Base-by-base conservation (phyloP, 257 asterid species). In the Scutellaria barbata region DNA sequence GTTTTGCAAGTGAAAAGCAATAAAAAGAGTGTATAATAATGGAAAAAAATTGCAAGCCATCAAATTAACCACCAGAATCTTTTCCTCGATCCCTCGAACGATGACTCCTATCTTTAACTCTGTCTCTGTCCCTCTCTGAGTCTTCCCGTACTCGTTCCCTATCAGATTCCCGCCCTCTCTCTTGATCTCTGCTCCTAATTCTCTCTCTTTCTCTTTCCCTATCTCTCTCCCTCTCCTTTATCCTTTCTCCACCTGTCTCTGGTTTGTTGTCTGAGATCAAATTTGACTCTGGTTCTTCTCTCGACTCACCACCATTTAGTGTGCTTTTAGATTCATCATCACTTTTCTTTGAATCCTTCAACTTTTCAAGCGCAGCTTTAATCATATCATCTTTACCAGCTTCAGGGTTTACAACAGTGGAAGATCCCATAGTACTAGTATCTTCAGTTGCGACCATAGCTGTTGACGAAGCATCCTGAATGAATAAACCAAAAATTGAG, bases 51-150 rank as follows among this genome's bases (percentile, higher is more conserved):
- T 40, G 40, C 59, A 37, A 33, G 48, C 60, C 18, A 41, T 37
- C 51, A 66, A 12, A 71, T 5, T 11, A 43, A 72, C 77, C 5
- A 86, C 93, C 89, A 39, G 83, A 82, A 78, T 84, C 90, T 82
- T 80, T 83, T 71, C 88, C 96, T 84, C 81, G 83, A 75, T 84
- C 96, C 78, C 92, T 83, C 7, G 95, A 86, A 37, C 87, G 97
- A 71, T 85, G 89, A 68, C 82, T 75, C 83, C 89, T 80, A 64
- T 89, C 98, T 84, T 81, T 93, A 52, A 70, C 79, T 75, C 77
- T 85, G 57, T 89, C 96, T 72, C 89, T 82, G 39, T 85, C 92
- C 76, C 94, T 81, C 72, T 90, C 97, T 22, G 62, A 66, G 62
- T 85, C 96, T 33, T 87, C 91, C 7, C 85, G 77, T 53, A 84